Evolutionary conservation across 129 eudicot species (phyloP).

Genomic region (Heracleum sosnowskyi): DNA sequence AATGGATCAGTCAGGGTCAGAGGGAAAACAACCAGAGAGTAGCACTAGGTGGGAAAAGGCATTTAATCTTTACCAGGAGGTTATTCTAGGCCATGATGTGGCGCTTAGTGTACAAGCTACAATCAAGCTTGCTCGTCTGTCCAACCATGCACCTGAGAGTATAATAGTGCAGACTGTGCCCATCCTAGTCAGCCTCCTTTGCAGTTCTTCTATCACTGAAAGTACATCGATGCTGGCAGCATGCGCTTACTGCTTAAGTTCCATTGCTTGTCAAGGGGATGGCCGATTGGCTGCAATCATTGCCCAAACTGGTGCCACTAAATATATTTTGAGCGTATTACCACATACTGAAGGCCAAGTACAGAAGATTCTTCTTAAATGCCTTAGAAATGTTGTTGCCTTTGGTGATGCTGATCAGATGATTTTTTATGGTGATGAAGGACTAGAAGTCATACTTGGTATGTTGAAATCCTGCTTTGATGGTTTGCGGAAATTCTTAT

Average conservation of each 20-base stretch:
- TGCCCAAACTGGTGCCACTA: conserved; percentile 44
- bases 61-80: conserved; percentile 25
- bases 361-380: conserved; percentile 33
- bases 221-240: conserved; percentile 34
- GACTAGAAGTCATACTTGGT: conserved; percentile 36
- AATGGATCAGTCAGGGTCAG: conserved; percentile 10
- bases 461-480: conserved; percentile 31
- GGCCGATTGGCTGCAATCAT: conserved; percentile 35
- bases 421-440: conserved; percentile 34
- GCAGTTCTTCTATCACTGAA: conserved; percentile 11
- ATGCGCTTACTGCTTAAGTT: conserved; percentile 41
- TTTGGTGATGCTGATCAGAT: conserved; percentile 31
- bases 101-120: conserved; percentile 23
- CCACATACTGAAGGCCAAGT: conserved; percentile 30
- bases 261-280: conserved; percentile 44
- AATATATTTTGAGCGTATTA: conserved; percentile 35
- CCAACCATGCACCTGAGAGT: conserved; percentile 39
- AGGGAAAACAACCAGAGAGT: conserved; percentile 8
- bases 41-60: conserved; percentile 39
- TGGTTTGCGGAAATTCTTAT: conserved; percentile 21
- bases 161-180: conserved; percentile 38
- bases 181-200: conserved; percentile 35
- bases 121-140: conserved; percentile 34
- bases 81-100: conserved; percentile 30
- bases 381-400: conserved; percentile 48